Base-by-base conservation (phyloP, 306 rosid genomes). In the Prunus campanulata region DNA sequence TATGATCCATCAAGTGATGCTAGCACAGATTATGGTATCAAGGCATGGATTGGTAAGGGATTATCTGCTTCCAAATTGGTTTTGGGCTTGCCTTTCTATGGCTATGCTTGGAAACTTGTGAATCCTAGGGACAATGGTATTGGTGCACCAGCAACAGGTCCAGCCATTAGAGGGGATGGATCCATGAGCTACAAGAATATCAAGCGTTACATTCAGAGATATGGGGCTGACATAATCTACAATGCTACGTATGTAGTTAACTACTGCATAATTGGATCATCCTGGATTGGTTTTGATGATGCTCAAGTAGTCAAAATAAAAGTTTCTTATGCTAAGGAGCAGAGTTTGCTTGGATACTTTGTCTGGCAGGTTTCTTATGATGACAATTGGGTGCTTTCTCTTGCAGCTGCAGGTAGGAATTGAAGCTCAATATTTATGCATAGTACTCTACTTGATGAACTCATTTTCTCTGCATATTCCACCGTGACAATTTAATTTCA, bases 41-140 rank as follows among this genome's bases (percentile, higher is more conserved):
- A n/a, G 27, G 78, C 56, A 16, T 87, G 91, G 91, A 69, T 83
- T 51, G 69, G 67, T 9, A 70, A 39, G 39, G 90, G 91, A 9
- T 78, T 78, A 49, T 5, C 76, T 0, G 74, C 88, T 46, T 77
- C 11, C 54, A 85, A 87, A 59, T 66, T 89, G 57, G 82, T 85
- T 77, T 2, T 89, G 64, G 80, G 79, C 0, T 71, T 89, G 54
- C 86, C 91, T 19, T 85, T 81, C 66, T 81, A 80, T 79, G 91
- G 93, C 46, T 83, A 61, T 66, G 86, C 82, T 3, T 89, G 87
- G 91, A 65, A 8, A 49, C 82, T 89, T 2, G 77, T 49, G 55
- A 75, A 65, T 61, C 84, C 73, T 11, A 70, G 25, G 50, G 78
- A 72, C 75, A 64, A 27, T 42, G 44, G 54, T 0, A 76, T 90